phyloP scores from a whole-genome alignment of 306 rosid species.

The Carpinus viminea region DNA sequence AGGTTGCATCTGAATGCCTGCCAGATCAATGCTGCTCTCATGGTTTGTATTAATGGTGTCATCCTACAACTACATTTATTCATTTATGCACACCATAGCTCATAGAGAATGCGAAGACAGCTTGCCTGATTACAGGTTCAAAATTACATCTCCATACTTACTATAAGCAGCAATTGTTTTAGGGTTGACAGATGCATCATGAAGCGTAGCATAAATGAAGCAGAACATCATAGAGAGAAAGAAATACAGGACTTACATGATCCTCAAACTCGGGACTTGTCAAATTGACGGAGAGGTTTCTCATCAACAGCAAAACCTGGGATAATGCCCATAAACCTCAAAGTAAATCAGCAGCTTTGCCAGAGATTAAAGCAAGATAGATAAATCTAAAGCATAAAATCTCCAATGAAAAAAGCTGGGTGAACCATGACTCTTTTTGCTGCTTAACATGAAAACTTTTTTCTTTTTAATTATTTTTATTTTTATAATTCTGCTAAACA shows the following conservation, averaged over 20 bases:
- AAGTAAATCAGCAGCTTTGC: not conserved
- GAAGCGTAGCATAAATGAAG: constrained; percentile 1
- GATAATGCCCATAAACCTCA: constrained; percentile 27
- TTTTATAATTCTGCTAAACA: too few species aligned
- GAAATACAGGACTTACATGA: constrained; percentile 54
- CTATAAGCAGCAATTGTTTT: too few species aligned
- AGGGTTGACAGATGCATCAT: constrained; percentile 18
- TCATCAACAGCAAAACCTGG: constrained; percentile 81
- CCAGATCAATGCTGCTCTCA: not conserved
- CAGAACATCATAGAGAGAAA: constrained; percentile 10
- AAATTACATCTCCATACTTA: too few species aligned
- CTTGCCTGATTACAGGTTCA: too few species aligned
- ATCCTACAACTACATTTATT: not conserved
- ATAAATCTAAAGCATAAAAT: not conserved
- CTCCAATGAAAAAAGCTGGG: not conserved
- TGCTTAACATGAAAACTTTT: not conserved
- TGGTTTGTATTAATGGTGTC: not conserved
- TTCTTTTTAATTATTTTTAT: too few species aligned
- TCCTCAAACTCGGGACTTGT: constrained; percentile 74
- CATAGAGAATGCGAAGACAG: not conserved
- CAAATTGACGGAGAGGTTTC: constrained; percentile 72
- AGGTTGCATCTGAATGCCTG: not conserved
- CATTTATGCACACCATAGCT: not conserved
- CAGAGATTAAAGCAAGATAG: not conserved
- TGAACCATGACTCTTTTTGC: not conserved